Evolutionary conservation across 1,284 basidiomycete species (phyloP).

Genomic region (Ustilago trichophora): DNA sequence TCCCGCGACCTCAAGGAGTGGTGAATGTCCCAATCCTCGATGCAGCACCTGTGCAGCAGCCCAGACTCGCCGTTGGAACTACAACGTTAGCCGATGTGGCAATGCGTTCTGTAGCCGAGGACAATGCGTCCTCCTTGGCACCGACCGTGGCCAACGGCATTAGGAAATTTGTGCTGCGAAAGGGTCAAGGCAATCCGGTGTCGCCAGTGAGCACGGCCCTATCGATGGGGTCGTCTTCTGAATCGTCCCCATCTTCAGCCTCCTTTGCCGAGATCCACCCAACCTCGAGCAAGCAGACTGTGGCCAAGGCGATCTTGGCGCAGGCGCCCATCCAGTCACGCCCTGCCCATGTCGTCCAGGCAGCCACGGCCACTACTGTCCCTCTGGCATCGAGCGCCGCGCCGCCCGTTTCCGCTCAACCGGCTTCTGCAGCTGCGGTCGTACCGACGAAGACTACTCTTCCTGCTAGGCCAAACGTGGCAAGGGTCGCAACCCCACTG

Average conservation of each 20-base stretch:
- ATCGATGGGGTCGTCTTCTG: no score
- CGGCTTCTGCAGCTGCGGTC: not conserved
- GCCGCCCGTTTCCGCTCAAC: not conserved
- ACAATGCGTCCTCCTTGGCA: not conserved
- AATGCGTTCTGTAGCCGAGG: not conserved
- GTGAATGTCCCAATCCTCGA: not conserved
- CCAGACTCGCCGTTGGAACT: not conserved
- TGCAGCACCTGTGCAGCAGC: not conserved
- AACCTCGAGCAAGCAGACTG: no score
- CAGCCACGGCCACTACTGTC: not conserved
- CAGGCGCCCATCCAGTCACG: no score
- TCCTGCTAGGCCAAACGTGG: no score
- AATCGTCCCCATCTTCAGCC: no score
- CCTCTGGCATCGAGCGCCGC: not conserved
- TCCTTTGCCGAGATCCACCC: no score
- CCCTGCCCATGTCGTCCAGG: no score
- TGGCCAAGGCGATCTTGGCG: no score
- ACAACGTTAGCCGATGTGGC: no score
- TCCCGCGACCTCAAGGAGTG: not conserved
- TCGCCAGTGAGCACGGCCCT: not conserved
- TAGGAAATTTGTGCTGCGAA: constrained; percentile 19
- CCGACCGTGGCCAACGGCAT: constrained; percentile 26
- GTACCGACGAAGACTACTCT: not conserved
- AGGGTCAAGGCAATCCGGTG: constrained; percentile 2
- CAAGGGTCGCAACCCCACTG: no score